A percentile compares a stretch with the other conserved stretches of the same genome.
These are phyloP conservation scores for Pseudohyphozyma bogoriensis DNA, from an alignment of 768 basidiomycete species.

Conservation along the genomic window DNA sequence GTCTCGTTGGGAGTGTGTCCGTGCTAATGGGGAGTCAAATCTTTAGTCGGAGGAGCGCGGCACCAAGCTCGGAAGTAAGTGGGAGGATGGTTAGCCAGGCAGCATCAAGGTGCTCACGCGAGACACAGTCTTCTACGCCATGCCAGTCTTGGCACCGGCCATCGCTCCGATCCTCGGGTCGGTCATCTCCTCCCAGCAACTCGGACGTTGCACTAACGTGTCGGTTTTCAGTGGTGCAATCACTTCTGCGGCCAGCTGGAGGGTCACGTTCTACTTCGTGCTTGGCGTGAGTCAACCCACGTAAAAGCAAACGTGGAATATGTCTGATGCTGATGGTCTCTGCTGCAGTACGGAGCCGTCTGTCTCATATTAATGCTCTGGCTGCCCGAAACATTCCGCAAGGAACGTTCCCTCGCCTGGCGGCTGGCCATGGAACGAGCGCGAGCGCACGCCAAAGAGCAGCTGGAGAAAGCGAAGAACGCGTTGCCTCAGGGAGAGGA, in stretches of 20 bases:
- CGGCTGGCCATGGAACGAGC: constrained; percentile 51
- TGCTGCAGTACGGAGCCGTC: constrained; percentile 14
- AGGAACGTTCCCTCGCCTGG: constrained; percentile 71
- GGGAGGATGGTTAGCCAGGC: no score
- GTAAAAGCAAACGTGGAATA: background rate
- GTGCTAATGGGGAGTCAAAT: background rate
- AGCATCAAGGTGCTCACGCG: no score
- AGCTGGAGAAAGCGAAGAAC: constrained; percentile 4
- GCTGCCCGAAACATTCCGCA: constrained; percentile 73
- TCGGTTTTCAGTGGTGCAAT: constrained; percentile 61
- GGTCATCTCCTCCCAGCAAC: background rate
- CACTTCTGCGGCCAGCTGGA: constrained; percentile 59
- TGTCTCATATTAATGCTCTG: constrained; percentile 38
- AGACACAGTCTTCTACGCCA: constrained; percentile 64
- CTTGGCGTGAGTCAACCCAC: constrained; percentile 45
- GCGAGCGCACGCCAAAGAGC: background rate
- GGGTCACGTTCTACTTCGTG: constrained; percentile 74
- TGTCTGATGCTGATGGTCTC: no score
- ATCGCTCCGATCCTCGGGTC: constrained; percentile 31
- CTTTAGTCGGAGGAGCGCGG: constrained; percentile 59
- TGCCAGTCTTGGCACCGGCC: constrained; percentile 57
- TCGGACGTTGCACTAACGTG: constrained; percentile 45
- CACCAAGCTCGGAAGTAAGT: constrained; percentile 69
- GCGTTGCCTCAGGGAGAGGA: background rate
- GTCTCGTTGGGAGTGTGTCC: background rate